These are phyloP conservation scores for Phytopythium chamaehyphon DNA, from an alignment of 352 stramenopile genomes.

Conservation along the genomic window DNA sequence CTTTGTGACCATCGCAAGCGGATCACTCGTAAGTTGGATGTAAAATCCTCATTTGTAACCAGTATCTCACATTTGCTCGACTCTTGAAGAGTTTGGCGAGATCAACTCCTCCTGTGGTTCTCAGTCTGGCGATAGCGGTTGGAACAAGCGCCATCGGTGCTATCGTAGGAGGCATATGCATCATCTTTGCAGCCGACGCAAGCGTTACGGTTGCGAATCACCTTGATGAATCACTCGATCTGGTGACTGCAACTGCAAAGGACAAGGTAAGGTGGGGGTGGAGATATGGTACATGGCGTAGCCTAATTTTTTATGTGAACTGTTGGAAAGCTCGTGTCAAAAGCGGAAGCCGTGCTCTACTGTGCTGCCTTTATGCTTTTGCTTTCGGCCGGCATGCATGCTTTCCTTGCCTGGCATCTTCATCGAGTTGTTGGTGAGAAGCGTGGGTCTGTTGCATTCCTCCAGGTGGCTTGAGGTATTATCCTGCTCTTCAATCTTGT, in stretches of 20 bases:
- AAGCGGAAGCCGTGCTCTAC: conserved; percentile 36
- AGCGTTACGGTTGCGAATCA: conserved; percentile 39
- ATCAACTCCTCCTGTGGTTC: conserved; percentile 43
- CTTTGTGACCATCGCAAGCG: conserved; percentile 32
- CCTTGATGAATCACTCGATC: conserved; percentile 42
- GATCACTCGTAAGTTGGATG: conserved; percentile 49
- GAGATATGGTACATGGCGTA: neutral
- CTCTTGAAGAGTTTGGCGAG: conserved; percentile 32
- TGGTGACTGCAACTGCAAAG: conserved; percentile 23
- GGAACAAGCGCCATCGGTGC: conserved; percentile 41
- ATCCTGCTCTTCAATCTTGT: neutral
- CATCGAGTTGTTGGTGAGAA: conserved; percentile 46
- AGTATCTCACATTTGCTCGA: neutral
- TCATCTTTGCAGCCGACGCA: conserved; percentile 46
- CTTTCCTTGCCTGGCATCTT: conserved; percentile 40
- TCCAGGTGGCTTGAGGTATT: conserved; percentile 31
- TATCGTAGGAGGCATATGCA: conserved; percentile 50
- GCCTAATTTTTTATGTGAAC: neutral
- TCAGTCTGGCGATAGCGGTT: conserved; percentile 53
- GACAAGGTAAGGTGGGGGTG: conserved; percentile 24
- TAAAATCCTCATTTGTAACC: too few species aligned
- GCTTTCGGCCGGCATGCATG: conserved; percentile 24
- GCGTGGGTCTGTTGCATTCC: conserved; percentile 47
- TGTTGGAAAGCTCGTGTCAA: conserved; percentile 27
- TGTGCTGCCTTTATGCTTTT: conserved; percentile 34